Percentiles rank a stretch among this genome's conserved stretches.
phyloP scores from a whole-genome alignment of 345 rosid genomes.

The Passiflora organensis region DNA sequence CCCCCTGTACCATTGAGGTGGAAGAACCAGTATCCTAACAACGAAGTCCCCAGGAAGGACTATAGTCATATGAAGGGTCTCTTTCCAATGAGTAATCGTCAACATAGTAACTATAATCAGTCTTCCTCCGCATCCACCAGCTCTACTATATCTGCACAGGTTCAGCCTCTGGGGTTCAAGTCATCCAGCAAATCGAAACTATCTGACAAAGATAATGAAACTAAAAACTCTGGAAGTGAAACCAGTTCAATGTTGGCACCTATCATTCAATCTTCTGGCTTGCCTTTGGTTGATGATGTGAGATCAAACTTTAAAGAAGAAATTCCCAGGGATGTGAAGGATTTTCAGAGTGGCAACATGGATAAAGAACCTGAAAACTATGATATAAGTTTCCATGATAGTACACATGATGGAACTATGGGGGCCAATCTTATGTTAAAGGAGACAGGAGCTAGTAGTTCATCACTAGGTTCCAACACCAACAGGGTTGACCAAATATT shows the following conservation, averaged over 20 bases:
- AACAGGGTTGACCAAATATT: slow-evolving; percentile 58
- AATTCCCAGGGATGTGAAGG: slow-evolving; percentile 28
- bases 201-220: slow-evolving; percentile 34
- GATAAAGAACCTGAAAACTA: slow-evolving; percentile 31
- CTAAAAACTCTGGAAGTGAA: slow-evolving; percentile 33
- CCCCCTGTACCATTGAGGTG: slow-evolving; percentile 75
- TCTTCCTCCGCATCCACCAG: slow-evolving; percentile 50
- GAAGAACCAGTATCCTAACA: slow-evolving; percentile 74
- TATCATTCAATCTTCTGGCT: slow-evolving; percentile 30
- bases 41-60: slow-evolving; percentile 78
- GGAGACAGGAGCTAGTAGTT: slow-evolving; percentile 64
- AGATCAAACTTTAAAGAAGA: slow-evolving; percentile 31
- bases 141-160: slow-evolving; percentile 37
- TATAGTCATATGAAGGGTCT: slow-evolving; percentile 60
- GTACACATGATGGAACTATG: slow-evolving; percentile 47
- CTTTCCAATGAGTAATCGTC: slow-evolving; percentile 64
- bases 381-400: slow-evolving; percentile 45
- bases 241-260: slow-evolving; percentile 35
- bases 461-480: slow-evolving; percentile 48
- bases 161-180: slow-evolving; percentile 37
- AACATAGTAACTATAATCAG: slow-evolving; percentile 52
- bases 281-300: slow-evolving; percentile 33
- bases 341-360: slow-evolving; percentile 29
- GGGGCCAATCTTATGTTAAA: slow-evolving; percentile 45
- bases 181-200: slow-evolving; percentile 33